Evolutionary conservation across 805 yeast species (phyloP).

Genomic region (Tetrapisispora phaffii): DNA sequence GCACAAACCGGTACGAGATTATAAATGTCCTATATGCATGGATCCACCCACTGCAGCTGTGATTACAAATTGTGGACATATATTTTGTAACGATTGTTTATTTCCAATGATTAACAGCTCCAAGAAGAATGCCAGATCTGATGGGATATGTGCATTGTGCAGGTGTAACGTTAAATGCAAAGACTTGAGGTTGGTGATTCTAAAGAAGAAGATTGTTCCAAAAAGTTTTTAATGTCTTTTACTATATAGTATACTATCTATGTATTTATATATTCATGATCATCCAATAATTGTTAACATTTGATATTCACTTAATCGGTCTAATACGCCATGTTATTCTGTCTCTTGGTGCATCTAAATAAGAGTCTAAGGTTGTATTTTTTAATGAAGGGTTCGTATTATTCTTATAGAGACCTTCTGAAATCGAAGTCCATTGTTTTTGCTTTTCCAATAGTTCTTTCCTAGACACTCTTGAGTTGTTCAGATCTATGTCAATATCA

Average conservation of each 20-base stretch:
- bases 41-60: conserved; percentile 41
- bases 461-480: conserved; percentile 13
- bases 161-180: conserved; percentile 29
- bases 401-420: conserved; percentile 3
- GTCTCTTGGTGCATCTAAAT: background rate
- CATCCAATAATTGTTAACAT: too few relatives aligned
- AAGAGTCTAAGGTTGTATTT: background rate
- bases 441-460: conserved; percentile 23
- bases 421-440: conserved; percentile 10
- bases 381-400: background rate
- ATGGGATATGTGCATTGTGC: conserved; percentile 38
- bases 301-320: background rate
- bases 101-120: conserved; percentile 42
- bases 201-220: conserved; percentile 25
- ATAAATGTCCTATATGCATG: conserved; percentile 46
- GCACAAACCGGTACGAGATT: conserved; percentile 28
- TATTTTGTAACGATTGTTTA: conserved; percentile 44
- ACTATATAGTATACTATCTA: background rate
- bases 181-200: conserved; percentile 24
- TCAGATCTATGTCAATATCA: conserved; percentile 4
- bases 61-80: conserved; percentile 49
- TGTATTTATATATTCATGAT: background rate
- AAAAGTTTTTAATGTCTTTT: conserved; percentile 1
- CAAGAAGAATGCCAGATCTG: conserved; percentile 23
- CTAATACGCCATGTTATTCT: background rate